A percentile compares a stretch with the other conserved stretches of the same genome.
Conservation (phyloP, 495 filamentous ascomycete species). For the Neurospora sp. region DNA sequence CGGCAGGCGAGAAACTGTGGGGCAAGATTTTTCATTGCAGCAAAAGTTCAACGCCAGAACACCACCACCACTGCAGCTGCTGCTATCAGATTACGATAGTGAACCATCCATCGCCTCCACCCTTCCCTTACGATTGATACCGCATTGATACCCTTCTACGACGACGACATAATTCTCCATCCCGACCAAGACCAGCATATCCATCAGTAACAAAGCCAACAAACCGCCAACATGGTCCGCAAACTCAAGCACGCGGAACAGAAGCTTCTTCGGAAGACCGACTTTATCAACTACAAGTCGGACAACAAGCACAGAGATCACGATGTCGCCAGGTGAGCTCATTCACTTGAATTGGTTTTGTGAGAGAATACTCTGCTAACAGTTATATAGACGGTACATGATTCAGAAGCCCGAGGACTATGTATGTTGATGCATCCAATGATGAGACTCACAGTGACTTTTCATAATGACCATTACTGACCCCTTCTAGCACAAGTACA, state of each 20-base stretch:
- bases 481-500: slow-evolving; percentile 66
- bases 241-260: slow-evolving; percentile 80
- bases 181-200: not conserved
- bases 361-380: not conserved
- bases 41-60: not conserved
- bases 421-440: slow-evolving; percentile 23
- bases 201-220: not conserved
- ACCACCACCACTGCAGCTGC: not conserved
- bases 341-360: not conserved
- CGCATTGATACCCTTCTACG: not conserved
- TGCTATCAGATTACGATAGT: not conserved
- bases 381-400: slow-evolving; percentile 56
- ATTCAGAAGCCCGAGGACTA: slow-evolving; percentile 73
- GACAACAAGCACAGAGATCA: slow-evolving; percentile 74
- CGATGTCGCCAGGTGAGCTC: slow-evolving; percentile 44
- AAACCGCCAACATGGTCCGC: slow-evolving; percentile 59
- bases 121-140: not conserved
- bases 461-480: slow-evolving; percentile 4
- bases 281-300: slow-evolving; percentile 87
- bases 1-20: slow-evolving; percentile 8
- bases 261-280: slow-evolving; percentile 72
- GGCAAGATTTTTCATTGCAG: slow-evolving; percentile 3
- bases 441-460: slow-evolving; percentile 53
- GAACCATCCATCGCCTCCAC: not conserved
- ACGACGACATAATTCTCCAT: not conserved